Percentiles rank a stretch among this genome's conserved stretches.
Evolutionary conservation across 805 yeast species (phyloP).

Genomic region (Metschnikowia lachancei): DNA sequence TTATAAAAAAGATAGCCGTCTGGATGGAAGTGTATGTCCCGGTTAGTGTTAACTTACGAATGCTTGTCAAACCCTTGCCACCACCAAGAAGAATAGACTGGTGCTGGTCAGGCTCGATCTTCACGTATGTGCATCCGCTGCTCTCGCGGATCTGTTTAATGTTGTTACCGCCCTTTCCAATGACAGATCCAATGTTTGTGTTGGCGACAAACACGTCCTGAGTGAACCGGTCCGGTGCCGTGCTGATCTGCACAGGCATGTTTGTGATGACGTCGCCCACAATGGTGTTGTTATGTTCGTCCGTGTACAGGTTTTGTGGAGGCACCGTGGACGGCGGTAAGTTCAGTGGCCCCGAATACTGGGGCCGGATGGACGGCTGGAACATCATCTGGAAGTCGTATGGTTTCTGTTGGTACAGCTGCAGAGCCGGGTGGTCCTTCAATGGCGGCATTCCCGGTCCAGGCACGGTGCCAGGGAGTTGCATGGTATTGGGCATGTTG

Average conservation of each 20-base stretch:
- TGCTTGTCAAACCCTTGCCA: conserved; percentile 42
- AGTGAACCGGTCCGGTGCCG: conserved; percentile 49
- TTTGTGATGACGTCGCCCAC: conserved; percentile 44
- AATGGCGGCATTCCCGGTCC: conserved; percentile 14
- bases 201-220: conserved; percentile 77
- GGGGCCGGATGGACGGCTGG: conserved; percentile 38
- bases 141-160: conserved; percentile 72
- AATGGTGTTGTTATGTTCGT: conserved; percentile 44
- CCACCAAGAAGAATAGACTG: conserved; percentile 49
- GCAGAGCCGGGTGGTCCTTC: conserved; percentile 9
- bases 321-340: conserved; percentile 9
- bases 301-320: conserved; percentile 37
- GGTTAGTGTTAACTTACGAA: conserved; percentile 60
- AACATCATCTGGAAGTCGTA: conserved; percentile 42
- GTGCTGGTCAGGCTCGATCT: conserved; percentile 58
- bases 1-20: conserved; percentile 67
- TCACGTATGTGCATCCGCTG: conserved; percentile 70
- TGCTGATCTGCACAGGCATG: conserved; percentile 35
- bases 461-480: conserved; percentile 7
- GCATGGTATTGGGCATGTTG: conserved; percentile 9
- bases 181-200: conserved; percentile 75
- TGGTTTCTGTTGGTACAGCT: conserved; percentile 21
- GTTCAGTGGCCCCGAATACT: conserved; percentile 18
- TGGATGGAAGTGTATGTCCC: conserved; percentile 70
- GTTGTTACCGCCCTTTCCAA: conserved; percentile 83